Evolutionary conservation across 208 protist genomes (phyloP).

Genomic region (Crithidia bombi): DNA sequence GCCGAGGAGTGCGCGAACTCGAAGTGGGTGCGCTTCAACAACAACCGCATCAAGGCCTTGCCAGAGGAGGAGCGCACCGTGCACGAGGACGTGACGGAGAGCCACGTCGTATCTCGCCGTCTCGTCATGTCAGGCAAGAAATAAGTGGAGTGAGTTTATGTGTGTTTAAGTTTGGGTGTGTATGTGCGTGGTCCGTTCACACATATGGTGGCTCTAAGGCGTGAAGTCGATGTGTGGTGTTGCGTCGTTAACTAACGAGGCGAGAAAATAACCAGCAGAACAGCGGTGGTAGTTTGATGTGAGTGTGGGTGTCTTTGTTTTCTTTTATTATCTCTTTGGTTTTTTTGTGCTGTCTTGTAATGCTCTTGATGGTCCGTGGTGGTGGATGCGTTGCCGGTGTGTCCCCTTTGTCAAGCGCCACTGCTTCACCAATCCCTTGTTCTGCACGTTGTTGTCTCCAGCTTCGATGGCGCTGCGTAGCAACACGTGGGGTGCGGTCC

Average conservation of each 20-base stretch:
- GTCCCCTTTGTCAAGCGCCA: too few species aligned
- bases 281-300: not conserved
- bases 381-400: too few species aligned
- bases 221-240: not conserved
- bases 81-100: conserved; percentile 80
- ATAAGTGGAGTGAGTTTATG: not conserved
- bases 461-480: too few species aligned
- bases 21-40: conserved; percentile 74
- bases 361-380: conserved; percentile 1
- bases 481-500: too few species aligned
- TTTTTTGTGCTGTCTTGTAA: conserved; percentile 25
- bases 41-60: conserved; percentile 65
- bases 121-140: conserved; percentile 18
- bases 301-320: too few species aligned
- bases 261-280: too few species aligned
- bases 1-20: conserved; percentile 68
- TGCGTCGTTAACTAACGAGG: not conserved
- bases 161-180: not conserved
- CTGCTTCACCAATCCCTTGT: too few species aligned
- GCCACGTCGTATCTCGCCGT: conserved; percentile 62
- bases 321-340: conserved; percentile 16
- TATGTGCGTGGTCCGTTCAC: not conserved
- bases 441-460: too few species aligned
- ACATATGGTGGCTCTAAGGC: too few species aligned
- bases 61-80: conserved; percentile 68